phyloP scores from a whole-genome alignment of 768 basidiomycete genomes.

The Suillus ampliporus region DNA sequence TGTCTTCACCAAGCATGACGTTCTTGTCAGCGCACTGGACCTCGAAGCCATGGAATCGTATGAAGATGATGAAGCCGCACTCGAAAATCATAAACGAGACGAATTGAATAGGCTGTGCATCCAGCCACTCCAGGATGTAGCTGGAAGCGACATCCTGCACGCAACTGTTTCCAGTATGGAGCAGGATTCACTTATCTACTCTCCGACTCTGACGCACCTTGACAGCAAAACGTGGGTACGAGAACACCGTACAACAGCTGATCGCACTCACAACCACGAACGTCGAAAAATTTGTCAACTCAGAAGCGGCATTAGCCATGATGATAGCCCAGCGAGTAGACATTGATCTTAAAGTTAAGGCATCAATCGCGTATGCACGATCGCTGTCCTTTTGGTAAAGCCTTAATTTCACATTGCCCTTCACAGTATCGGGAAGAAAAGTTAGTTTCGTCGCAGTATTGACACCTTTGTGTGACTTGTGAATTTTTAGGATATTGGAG shows the following conservation, averaged over 20 bases:
- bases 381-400: background rate
- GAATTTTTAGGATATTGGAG: conserved; percentile 22
- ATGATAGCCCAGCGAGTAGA: conserved; percentile 12
- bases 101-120: conserved; percentile 10
- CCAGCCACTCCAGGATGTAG: conserved; percentile 4
- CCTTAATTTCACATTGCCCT: background rate
- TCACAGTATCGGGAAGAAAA: conserved; percentile 12
- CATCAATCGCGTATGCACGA: conserved; percentile 1
- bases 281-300: background rate
- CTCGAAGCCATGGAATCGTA: background rate
- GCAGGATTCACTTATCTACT: background rate
- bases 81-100: conserved; percentile 6
- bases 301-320: conserved; percentile 9
- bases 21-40: background rate
- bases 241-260: conserved; percentile 8
- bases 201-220: background rate
- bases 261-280: conserved; percentile 4
- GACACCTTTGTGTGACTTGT: background rate
- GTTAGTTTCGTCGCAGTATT: background rate
- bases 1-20: too few relatives aligned
- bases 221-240: conserved; percentile 10
- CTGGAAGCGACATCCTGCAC: conserved; percentile 10
- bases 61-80: background rate
- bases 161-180: conserved; percentile 11
- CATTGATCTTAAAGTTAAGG: conserved; percentile 11